Conservation (phyloP, 306 rosid genomes). For the Trichosanthes truncata region DNA sequence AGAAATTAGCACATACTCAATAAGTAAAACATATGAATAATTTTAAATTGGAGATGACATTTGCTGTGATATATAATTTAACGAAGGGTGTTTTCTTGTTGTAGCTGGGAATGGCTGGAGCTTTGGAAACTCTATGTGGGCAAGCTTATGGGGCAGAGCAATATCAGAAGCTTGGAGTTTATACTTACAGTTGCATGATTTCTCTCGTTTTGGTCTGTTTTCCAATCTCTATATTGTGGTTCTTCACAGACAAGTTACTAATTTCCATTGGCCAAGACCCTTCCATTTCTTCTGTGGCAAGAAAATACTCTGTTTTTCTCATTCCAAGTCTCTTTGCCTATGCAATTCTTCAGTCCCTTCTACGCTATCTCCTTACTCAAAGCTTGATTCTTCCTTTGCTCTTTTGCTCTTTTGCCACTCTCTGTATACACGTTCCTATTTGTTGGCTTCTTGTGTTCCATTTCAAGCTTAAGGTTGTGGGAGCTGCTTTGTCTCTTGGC, state of each 20-base stretch:
- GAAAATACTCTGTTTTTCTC: conserved; percentile 31
- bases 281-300: conserved; percentile 28
- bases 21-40: too few species aligned
- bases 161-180: conserved; percentile 36
- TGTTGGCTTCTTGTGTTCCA: conserved; percentile 46
- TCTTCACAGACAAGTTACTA: conserved; percentile 36
- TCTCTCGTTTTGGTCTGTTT: conserved; percentile 33
- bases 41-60: too few species aligned
- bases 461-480: conserved; percentile 26
- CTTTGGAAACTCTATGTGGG: conserved; percentile 54
- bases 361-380: conserved; percentile 41
- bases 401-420: conserved; percentile 20
- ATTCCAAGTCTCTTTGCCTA: conserved; percentile 41
- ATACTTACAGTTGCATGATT: conserved; percentile 30
- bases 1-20: too few species aligned
- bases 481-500: conserved; percentile 46
- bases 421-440: conserved; percentile 29
- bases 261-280: conserved; percentile 40
- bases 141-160: conserved; percentile 53
- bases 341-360: conserved; percentile 40
- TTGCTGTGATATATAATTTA: too few species aligned
- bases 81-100: not conserved
- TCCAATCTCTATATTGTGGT: conserved; percentile 42
- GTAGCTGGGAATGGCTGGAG: conserved; percentile 60
- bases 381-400: conserved; percentile 39